Evolutionary conservation across 2,329 filamentous ascomycete genomes (phyloP).

Genomic region (Venturia asperata): DNA sequence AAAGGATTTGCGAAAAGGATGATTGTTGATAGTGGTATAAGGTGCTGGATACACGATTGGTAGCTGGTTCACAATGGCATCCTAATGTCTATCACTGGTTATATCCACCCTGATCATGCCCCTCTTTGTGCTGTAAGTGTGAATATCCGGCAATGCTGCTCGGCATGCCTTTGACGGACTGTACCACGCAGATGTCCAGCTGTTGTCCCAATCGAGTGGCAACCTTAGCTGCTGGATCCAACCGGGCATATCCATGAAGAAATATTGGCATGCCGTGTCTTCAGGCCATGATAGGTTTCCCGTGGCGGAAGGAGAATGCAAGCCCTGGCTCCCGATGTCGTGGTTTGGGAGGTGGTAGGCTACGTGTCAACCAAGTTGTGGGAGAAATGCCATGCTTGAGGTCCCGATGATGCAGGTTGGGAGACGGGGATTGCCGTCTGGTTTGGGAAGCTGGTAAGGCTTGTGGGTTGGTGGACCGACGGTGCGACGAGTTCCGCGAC

Average conservation of each 20-base stretch:
- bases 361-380: conserved; percentile 3
- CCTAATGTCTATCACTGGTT: neutral
- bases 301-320: neutral
- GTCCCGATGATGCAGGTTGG: neutral
- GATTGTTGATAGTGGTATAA: neutral
- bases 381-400: neutral
- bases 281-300: neutral
- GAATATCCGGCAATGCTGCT: too few relatives aligned
- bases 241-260: neutral
- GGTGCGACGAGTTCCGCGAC: too few relatives aligned
- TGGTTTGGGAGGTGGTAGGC: neutral
- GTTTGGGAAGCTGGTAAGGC: too few relatives aligned
- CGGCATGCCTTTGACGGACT: too few relatives aligned
- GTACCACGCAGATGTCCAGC: neutral
- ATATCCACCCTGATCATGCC: neutral
- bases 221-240: neutral
- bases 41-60: neutral
- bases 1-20: neutral
- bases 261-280: neutral
- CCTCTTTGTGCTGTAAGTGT: neutral
- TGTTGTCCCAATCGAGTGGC: neutral
- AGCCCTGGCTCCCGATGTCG: neutral
- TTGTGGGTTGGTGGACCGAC: too few relatives aligned
- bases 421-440: neutral
- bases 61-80: neutral